phyloP scores from a whole-genome alignment of 768 basidiomycete genomes.

The Hemileccinum rubropunctum region DNA sequence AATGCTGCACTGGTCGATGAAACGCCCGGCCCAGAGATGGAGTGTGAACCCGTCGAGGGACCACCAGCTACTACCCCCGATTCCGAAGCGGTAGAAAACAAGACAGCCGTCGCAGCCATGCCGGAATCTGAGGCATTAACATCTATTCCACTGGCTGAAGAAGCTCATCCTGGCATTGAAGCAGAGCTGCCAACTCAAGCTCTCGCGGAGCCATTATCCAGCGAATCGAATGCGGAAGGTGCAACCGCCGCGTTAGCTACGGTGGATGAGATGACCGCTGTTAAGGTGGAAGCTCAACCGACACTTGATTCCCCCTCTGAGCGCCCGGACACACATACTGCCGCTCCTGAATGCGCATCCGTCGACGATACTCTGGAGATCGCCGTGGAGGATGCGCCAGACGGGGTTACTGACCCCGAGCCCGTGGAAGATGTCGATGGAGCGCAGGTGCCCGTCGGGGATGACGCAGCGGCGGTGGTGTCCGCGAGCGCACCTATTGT shows the following conservation, averaged over 20 bases:
- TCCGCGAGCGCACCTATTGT: constrained; percentile 1
- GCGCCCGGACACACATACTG: background rate
- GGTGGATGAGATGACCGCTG: background rate
- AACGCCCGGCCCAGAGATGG: background rate
- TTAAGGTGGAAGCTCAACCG: background rate
- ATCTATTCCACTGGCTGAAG: background rate
- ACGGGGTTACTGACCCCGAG: background rate
- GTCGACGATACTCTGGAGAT: constrained; percentile 1
- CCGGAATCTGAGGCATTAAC: background rate
- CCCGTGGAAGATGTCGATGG: background rate
- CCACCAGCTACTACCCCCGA: background rate
- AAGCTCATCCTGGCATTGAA: background rate
- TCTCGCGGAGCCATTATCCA: background rate
- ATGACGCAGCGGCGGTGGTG: background rate
- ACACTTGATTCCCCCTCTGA: background rate
- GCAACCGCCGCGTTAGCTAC: background rate
- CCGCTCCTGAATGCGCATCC: background rate
- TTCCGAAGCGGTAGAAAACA: background rate
- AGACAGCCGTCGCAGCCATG: background rate
- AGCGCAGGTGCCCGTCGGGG: background rate
- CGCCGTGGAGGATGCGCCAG: background rate
- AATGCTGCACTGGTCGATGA: constrained; percentile 4
- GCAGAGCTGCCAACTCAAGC: constrained; percentile 7
- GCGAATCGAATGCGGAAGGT: constrained; percentile 4
- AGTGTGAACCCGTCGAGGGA: background rate